Conservation (phyloP, 768 basidiomycete genomes). For the Tricholoma matsutake region DNA sequence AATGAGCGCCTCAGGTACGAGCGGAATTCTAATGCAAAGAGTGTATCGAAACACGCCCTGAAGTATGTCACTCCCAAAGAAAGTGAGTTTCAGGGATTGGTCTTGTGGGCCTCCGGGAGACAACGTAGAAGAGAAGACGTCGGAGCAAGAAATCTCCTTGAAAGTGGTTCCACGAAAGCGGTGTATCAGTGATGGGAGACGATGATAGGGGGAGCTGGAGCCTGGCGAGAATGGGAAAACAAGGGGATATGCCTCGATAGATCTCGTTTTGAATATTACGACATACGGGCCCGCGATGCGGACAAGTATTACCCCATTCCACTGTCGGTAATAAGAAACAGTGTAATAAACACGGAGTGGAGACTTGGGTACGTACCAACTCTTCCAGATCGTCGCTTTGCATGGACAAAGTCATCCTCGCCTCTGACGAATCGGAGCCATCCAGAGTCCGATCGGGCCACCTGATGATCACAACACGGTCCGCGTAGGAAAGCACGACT, state of each 20-base stretch:
- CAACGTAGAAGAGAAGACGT: constrained; percentile 12
- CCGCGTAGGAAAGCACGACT: constrained; percentile 28
- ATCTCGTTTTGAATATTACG: constrained; percentile 49
- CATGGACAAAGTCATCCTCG: constrained; percentile 5
- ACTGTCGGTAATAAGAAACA: constrained; percentile 21
- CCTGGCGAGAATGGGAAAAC: not conserved
- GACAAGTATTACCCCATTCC: constrained; percentile 40
- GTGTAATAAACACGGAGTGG: not conserved
- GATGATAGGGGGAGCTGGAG: not conserved
- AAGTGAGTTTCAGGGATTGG: constrained; percentile 23
- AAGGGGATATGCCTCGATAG: constrained; percentile 45
- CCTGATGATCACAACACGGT: constrained; percentile 34
- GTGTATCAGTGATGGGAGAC: constrained; percentile 15
- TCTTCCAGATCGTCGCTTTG: constrained; percentile 30
- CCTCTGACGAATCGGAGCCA: constrained; percentile 13
- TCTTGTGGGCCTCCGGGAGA: constrained; percentile 11
- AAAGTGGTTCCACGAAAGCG: constrained; percentile 32
- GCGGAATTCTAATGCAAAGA: constrained; percentile 26
- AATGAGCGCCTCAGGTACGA: not conserved
- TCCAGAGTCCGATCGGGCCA: constrained; percentile 24
- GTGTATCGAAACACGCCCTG: constrained; percentile 51
- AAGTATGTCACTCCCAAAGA: constrained; percentile 43
- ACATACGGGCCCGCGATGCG: constrained; percentile 47
- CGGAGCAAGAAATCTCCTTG: constrained; percentile 42
- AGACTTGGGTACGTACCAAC: constrained; percentile 23